Percentiles rank a stretch among this genome's conserved stretches.
phyloP scores from a whole-genome alignment of 2,329 filamentous ascomycete species.

The Hypoxylon sp. region DNA sequence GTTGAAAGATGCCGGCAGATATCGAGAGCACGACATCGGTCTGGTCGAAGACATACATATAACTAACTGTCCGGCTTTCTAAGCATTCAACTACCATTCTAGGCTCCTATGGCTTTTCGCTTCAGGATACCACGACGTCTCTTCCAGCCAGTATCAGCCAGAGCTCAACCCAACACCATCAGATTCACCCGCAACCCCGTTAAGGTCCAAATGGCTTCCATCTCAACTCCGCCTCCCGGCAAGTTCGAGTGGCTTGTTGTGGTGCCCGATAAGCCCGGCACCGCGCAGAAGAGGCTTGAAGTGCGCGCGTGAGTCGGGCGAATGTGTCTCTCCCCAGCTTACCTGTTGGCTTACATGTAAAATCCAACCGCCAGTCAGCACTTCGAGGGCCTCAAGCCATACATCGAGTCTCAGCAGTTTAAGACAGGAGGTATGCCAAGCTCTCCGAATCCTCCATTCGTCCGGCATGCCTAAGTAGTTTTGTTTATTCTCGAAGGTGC shows the following conservation, averaged over 20 bases:
- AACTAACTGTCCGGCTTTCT: slow-evolving; percentile 1
- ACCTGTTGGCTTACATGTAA: slow-evolving; percentile 33
- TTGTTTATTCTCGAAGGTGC: slow-evolving; percentile 66
- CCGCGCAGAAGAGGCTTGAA: slow-evolving; percentile 72
- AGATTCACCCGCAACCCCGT: slow-evolving; percentile 27
- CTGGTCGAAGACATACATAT: slow-evolving; percentile 22
- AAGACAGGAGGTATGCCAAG: slow-evolving; percentile 74
- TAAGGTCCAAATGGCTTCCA: slow-evolving; percentile 46
- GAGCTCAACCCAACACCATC: slow-evolving; percentile 23
- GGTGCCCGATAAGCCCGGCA: slow-evolving; percentile 75
- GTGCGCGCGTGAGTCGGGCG: slow-evolving; percentile 68
- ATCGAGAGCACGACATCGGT: slow-evolving; percentile 23
- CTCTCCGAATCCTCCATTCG: slow-evolving; percentile 8
- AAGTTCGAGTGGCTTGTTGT: slow-evolving; percentile 72
- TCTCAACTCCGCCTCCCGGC: slow-evolving; percentile 46
- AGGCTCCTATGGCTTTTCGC: slow-evolving; percentile 34
- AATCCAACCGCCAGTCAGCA: slow-evolving; percentile 59
- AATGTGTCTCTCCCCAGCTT: slow-evolving; percentile 42
- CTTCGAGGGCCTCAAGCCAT: slow-evolving; percentile 68
- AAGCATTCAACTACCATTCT: not conserved
- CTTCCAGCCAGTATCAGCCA: slow-evolving; percentile 32
- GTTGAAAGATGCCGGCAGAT: slow-evolving; percentile 38
- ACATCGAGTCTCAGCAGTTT: slow-evolving; percentile 68
- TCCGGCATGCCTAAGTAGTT: slow-evolving; percentile 1
- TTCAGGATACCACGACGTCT: slow-evolving; percentile 25